phyloP scores from a whole-genome alignment of 176 grass and related monocot genomes.

The Chrysopogon serrulatus region DNA sequence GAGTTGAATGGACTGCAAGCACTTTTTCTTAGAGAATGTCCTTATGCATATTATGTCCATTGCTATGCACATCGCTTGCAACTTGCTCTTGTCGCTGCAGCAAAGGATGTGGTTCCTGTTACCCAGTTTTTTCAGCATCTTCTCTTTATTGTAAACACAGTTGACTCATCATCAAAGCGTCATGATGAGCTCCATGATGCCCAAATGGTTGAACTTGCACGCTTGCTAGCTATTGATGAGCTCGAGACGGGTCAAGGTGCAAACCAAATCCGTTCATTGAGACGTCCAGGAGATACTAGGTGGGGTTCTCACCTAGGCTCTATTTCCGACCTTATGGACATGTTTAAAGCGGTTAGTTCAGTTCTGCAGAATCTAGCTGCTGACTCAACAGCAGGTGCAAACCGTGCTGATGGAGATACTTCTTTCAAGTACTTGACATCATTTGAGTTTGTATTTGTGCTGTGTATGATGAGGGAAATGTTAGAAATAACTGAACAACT shows the following conservation, averaged over 20 bases:
- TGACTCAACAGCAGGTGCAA: not conserved
- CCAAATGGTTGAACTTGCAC: not conserved
- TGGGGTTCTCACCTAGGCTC: not conserved
- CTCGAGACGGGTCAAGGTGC: not conserved
- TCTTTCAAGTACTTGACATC: not conserved
- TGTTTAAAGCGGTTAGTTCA: not conserved
- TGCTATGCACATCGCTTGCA: not conserved
- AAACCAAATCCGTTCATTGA: not conserved
- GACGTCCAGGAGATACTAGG: not conserved
- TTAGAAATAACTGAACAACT: not conserved
- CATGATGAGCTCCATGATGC: not conserved
- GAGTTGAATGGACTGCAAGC: not conserved
- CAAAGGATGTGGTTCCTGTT: not conserved
- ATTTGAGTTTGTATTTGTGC: constrained; percentile 28
- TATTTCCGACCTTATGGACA: not conserved
- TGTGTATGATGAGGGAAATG: not conserved
- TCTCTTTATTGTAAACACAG: not conserved
- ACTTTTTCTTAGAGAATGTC: not conserved
- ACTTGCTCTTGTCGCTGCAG: not conserved
- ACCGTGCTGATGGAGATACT: not conserved
- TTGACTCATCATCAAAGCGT: not conserved
- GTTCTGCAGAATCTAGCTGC: not conserved
- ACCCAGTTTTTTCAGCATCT: not conserved
- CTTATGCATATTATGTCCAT: too few relatives aligned
- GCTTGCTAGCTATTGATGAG: not conserved